Evolutionary conservation across 495 filamentous ascomycete species (phyloP).

Genomic region (Penicillium egyptiacum): DNA sequence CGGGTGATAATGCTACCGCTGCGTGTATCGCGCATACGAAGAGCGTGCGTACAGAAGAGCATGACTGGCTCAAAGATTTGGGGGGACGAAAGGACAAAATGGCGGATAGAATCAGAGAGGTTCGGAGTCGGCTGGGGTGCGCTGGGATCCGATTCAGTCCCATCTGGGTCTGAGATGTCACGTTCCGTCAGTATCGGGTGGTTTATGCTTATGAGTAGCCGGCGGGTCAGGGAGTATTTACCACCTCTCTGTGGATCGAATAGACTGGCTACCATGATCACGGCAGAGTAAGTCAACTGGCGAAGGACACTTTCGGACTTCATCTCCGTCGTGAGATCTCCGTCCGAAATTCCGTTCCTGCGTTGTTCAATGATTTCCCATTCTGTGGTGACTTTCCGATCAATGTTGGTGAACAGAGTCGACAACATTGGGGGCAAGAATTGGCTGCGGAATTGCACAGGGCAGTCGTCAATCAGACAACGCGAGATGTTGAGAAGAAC

Average conservation of each 20-base stretch:
- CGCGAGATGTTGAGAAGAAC: constrained; percentile 83
- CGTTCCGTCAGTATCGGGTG: constrained; percentile 16
- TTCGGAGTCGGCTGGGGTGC: constrained; percentile 36
- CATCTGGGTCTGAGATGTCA: constrained; percentile 38
- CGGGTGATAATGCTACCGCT: constrained; percentile 83
- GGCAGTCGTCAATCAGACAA: constrained; percentile 87
- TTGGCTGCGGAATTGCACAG: constrained; percentile 67
- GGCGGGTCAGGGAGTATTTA: constrained; percentile 20
- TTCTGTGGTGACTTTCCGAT: constrained; percentile 79
- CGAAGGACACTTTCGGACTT: constrained; percentile 94
- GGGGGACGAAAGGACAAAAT: constrained; percentile 78
- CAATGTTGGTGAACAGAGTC: constrained; percentile 79
- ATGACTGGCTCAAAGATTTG: constrained; percentile 83
- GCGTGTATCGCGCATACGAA: constrained; percentile 87
- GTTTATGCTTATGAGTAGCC: background rate
- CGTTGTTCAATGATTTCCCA: constrained; percentile 72
- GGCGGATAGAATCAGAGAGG: constrained; percentile 56
- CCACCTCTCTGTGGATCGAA: constrained; percentile 69
- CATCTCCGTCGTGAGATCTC: constrained; percentile 89
- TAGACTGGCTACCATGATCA: constrained; percentile 84
- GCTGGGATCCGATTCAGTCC: constrained; percentile 43
- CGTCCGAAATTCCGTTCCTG: constrained; percentile 61
- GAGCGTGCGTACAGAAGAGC: constrained; percentile 84
- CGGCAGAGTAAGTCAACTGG: constrained; percentile 88
- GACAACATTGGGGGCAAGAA: constrained; percentile 87